Evolutionary conservation across 352 stramenopile genomes (phyloP).

Genomic region (Saprolegnia parasitica): DNA sequence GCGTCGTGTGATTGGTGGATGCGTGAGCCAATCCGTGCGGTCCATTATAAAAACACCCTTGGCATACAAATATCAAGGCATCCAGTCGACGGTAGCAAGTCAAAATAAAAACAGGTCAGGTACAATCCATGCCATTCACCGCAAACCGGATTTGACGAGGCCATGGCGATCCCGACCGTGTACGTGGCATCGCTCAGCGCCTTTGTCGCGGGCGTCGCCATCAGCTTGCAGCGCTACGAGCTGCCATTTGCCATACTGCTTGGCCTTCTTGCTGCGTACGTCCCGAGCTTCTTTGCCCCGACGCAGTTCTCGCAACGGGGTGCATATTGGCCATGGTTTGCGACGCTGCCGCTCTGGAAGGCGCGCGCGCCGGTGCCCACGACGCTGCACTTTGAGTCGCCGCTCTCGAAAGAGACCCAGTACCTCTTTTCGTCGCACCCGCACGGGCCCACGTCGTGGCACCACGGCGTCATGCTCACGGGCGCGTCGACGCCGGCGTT

Average conservation of each 20-base stretch:
- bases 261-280: conserved; percentile 3
- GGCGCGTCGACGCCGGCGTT: conserved; percentile 62
- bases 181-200: conserved; percentile 9
- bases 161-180: conserved; percentile 6
- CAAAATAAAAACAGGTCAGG: too few relatives aligned
- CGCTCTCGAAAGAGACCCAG: conserved; percentile 52
- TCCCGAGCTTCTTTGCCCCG: conserved; percentile 16
- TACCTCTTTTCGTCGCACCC: conserved; percentile 79
- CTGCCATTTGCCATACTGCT: not conserved
- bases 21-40: too few relatives aligned
- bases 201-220: conserved; percentile 18
- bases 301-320: not conserved
- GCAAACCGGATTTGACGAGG: not conserved
- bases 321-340: conserved; percentile 23
- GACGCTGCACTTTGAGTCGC: conserved; percentile 67
- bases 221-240: conserved; percentile 7
- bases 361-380: conserved; percentile 40
- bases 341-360: conserved; percentile 32
- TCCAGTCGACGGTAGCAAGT: too few relatives aligned
- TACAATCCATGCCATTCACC: too few relatives aligned
- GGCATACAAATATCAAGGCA: too few relatives aligned
- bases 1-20: too few relatives aligned
- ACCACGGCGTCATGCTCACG: conserved; percentile 60
- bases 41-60: too few relatives aligned
- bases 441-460: conserved; percentile 62